Base-by-base conservation (phyloP, 352 stramenopile genomes). In the Thalassiosira oceanica region DNA sequence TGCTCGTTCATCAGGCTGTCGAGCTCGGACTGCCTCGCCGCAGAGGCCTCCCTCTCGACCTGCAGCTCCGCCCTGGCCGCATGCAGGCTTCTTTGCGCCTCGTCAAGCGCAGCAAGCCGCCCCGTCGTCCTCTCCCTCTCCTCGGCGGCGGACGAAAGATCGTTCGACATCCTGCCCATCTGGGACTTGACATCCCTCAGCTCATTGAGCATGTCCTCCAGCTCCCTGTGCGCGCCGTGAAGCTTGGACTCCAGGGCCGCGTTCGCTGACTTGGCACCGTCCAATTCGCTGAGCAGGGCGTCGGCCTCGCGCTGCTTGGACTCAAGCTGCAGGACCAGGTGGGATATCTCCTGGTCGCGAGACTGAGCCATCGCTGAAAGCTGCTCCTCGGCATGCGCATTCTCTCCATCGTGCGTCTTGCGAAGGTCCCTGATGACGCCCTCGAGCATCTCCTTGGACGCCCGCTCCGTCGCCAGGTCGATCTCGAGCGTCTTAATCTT, bases 401-500 rank as follows among this genome's bases (percentile, higher is more conserved):
- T 52, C 28, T 72, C 61, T 23, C 63, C 21, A 18, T 72, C 28
- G 20, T 72, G 61, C 1, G 51, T 57, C 3, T 1, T 36, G 11
- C 39, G 33, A 18, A 72, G 10, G 18, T 72, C 51, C 8, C 46
- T 24, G 11, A 72, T 54, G 28, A 63, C 35, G 28, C 44, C 46
- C 26, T 72, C 42, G 6, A 72, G 61, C 61, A 58, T 55, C 42
- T 72, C 61, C 23, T 72, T 72, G 24, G 15, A 37, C 21, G 61
- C 61, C 21, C 41, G 49, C 45, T 72, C 61, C 20, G 61, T 72
- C 18, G 61, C 61, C 2, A 72, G 41, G 41, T 72, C 61, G 20
- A 72, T 72, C 13, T 72, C 61, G 7, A 64, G 36, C 23, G 45
- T 57, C 28, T 63, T 72, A 7, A 72, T 21, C 41, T 58, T 72